Evolutionary conservation across 208 protist genomes (phyloP).

Genomic region (Angomonas desouzai): DNA sequence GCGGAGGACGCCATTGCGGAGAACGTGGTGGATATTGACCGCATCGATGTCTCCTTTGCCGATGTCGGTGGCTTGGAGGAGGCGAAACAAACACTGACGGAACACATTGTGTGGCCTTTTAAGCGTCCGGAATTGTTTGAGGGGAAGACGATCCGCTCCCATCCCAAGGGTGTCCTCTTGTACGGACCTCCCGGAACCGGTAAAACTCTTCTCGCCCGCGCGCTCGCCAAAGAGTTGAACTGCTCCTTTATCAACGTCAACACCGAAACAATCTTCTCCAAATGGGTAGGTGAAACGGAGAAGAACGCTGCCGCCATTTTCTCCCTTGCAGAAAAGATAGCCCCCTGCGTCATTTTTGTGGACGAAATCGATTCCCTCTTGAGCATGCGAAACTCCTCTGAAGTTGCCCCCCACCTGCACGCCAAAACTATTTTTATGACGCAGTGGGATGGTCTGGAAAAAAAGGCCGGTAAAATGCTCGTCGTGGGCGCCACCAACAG

Average conservation of each 20-base stretch:
- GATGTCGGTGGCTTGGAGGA: constrained; percentile 76
- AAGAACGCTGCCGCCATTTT: constrained; percentile 93
- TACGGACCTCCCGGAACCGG: constrained; percentile 99
- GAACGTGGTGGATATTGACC: constrained; percentile 60
- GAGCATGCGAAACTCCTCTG: constrained; percentile 57
- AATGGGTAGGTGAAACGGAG: constrained; percentile 96
- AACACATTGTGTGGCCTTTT: constrained; percentile 88
- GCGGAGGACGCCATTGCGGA: constrained; percentile 66
- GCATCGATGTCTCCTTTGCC: constrained; percentile 57
- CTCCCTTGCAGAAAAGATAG: constrained; percentile 72
- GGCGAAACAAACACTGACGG: constrained; percentile 63
- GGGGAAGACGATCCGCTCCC: constrained; percentile 78
- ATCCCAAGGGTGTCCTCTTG: constrained; percentile 99
- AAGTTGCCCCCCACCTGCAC: constrained; percentile 65
- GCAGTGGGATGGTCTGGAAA: constrained; percentile 83
- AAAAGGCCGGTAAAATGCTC: constrained; percentile 49
- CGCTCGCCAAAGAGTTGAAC: constrained; percentile 98
- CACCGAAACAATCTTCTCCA: constrained; percentile 79
- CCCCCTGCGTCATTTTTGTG: constrained; percentile 89
- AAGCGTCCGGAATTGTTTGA: constrained; percentile 69
- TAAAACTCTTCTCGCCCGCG: constrained; percentile 98
- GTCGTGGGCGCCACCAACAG: constrained; percentile 91
- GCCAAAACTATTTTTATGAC: constrained; percentile 93
- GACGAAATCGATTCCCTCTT: constrained; percentile 93
- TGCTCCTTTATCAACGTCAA: constrained; percentile 99